phyloP scores from a whole-genome alignment of 2,329 filamentous ascomycete species.

The Calonectria honghensis region DNA sequence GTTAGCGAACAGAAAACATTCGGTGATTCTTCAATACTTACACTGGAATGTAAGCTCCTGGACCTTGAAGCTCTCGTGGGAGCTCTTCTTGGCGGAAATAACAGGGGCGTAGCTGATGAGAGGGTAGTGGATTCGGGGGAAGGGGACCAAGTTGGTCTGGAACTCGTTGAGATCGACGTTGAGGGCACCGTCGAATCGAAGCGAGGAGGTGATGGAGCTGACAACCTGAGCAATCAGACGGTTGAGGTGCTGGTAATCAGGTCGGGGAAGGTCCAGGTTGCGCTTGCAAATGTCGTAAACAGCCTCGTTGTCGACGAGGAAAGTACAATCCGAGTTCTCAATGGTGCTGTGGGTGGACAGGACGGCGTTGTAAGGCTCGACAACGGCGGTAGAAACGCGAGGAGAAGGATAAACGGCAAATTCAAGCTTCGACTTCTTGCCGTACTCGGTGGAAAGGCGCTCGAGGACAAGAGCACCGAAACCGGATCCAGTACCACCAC shows the following conservation, averaged over 20 bases:
- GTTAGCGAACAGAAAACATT: slow-evolving; percentile 51
- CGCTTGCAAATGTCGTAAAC: slow-evolving; percentile 85
- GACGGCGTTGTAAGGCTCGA: slow-evolving; percentile 85
- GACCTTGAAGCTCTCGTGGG: slow-evolving; percentile 92
- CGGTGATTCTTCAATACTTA: slow-evolving; percentile 62
- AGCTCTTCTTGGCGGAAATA: slow-evolving; percentile 83
- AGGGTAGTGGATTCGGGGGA: slow-evolving; percentile 84
- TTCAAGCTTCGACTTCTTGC: slow-evolving; percentile 86
- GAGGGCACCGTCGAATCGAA: slow-evolving; percentile 83
- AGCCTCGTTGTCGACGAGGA: slow-evolving; percentile 84
- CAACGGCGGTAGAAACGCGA: slow-evolving; percentile 81
- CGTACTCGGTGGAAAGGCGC: slow-evolving; percentile 83
- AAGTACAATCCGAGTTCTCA: slow-evolving; percentile 87
- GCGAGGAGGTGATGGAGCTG: slow-evolving; percentile 83
- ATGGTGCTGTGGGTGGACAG: slow-evolving; percentile 85
- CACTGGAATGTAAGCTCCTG: slow-evolving; percentile 85
- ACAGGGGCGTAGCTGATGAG: slow-evolving; percentile 84
- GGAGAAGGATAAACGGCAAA: slow-evolving; percentile 84
- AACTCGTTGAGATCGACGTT: slow-evolving; percentile 87
- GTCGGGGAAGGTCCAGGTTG: slow-evolving; percentile 81
- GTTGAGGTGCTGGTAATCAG: slow-evolving; percentile 83
- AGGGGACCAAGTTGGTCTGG: slow-evolving; percentile 85
- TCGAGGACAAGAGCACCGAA: slow-evolving; percentile 83
- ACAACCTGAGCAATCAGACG: slow-evolving; percentile 84
- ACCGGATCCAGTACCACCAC: slow-evolving; percentile 83